phyloP scores from a whole-genome alignment of 2,329 filamentous ascomycete species.

The Zymoseptoria tritici region DNA sequence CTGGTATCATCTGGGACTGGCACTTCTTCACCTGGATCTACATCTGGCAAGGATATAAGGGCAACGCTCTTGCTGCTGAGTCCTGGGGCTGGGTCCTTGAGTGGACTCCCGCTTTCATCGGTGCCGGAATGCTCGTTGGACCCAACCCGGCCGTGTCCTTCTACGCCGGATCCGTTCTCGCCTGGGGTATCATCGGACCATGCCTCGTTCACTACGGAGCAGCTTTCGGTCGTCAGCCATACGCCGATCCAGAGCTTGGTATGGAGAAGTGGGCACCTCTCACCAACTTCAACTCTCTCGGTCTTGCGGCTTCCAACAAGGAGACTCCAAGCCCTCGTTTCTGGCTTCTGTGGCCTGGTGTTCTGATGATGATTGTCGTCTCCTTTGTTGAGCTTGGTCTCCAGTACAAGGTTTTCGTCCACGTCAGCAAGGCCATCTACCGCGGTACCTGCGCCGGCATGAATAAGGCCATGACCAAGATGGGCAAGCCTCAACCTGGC shows the following conservation, averaged over 20 bases:
- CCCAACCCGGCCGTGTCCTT: conserved; percentile 53
- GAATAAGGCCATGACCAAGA: conserved; percentile 32
- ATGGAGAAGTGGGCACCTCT: conserved; percentile 36
- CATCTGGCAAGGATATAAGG: conserved; percentile 48
- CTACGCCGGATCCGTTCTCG: conserved; percentile 48
- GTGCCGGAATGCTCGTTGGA: conserved; percentile 50
- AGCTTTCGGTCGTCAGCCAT: conserved; percentile 36
- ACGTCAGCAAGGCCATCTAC: conserved; percentile 44
- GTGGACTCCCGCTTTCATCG: conserved; percentile 55
- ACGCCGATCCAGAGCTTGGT: conserved; percentile 1
- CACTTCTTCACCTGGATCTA: conserved; percentile 43
- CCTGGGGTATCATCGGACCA: conserved; percentile 53
- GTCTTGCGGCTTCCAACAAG: conserved; percentile 31
- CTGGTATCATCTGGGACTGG: conserved; percentile 49
- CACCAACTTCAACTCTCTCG: conserved; percentile 36
- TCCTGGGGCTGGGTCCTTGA: conserved; percentile 58
- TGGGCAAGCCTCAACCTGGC: conserved; percentile 38
- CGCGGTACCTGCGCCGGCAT: conserved; percentile 39
- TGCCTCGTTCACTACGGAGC: conserved; percentile 46
- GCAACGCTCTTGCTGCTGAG: conserved; percentile 46
- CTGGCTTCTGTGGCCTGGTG: conserved; percentile 48
- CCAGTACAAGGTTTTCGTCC: conserved; percentile 35
- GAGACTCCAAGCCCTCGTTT: conserved; percentile 42
- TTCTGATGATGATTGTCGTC: conserved; percentile 45
- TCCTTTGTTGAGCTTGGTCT: conserved; percentile 37